Percentiles rank a stretch among this genome's conserved stretches.
phyloP scores from a whole-genome alignment of 495 filamentous ascomycete species.

The Astrothelium subdiscretum region DNA sequence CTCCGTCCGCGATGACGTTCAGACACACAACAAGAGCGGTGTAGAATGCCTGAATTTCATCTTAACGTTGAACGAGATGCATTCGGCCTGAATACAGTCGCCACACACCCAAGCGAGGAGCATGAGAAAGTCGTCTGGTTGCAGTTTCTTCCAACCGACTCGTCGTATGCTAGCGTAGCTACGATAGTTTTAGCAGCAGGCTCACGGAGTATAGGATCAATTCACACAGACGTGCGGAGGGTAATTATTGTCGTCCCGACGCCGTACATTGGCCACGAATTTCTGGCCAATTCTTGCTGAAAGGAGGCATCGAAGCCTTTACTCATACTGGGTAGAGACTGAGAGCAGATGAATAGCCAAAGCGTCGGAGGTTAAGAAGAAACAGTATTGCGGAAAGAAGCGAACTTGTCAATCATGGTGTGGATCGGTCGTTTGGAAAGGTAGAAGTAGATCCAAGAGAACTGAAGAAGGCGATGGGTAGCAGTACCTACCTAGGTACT shows the following conservation, averaged over 20 bases:
- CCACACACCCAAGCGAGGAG: conserved; percentile 33
- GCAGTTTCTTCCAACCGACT: conserved; percentile 34
- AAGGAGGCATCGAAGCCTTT: conserved; percentile 14
- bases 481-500: no score
- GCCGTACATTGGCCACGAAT: conserved; percentile 17
- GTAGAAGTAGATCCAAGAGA: neutral
- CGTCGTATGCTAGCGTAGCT: conserved; percentile 40
- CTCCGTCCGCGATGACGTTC: conserved; percentile 39
- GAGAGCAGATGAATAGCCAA: neutral
- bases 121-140: conserved; percentile 44
- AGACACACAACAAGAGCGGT: conserved; percentile 41
- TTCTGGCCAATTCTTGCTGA: conserved; percentile 10
- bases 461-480: neutral
- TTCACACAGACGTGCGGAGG: conserved; percentile 13
- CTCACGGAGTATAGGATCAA: neutral
- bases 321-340: neutral
- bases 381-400: neutral
- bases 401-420: neutral
- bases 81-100: no score
- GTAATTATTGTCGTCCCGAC: conserved; percentile 15
- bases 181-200: neutral
- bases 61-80: no score
- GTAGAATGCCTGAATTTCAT: conserved; percentile 32
- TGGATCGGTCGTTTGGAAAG: neutral
- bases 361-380: neutral